Percentiles rank a stretch among this genome's conserved stretches.
phyloP scores from a whole-genome alignment of 176 grass and related monocot species.

The Otatea glauca region DNA sequence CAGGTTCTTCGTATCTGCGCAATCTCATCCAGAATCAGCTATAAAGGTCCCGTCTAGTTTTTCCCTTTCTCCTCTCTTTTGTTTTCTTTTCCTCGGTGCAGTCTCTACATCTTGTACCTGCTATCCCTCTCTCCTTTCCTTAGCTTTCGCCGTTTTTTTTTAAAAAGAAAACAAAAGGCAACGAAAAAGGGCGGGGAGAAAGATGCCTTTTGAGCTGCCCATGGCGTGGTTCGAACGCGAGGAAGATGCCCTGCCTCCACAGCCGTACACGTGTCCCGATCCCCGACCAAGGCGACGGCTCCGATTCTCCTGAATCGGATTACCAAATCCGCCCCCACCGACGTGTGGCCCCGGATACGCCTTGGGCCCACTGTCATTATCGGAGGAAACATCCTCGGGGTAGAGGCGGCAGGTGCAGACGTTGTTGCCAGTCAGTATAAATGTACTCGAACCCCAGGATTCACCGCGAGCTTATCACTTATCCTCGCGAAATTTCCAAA shows the following conservation, averaged over 20 bases:
- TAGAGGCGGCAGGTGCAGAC: not conserved
- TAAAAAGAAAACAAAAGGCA: too few relatives aligned
- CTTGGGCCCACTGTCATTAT: not conserved
- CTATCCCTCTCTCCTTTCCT: too few relatives aligned
- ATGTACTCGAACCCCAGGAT: constrained; percentile 41
- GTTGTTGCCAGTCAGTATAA: constrained; percentile 27
- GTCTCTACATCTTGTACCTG: too few relatives aligned
- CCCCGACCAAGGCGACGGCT: not conserved
- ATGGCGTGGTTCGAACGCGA: constrained; percentile 61
- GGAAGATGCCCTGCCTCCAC: constrained; percentile 28
- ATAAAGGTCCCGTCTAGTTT: too few relatives aligned
- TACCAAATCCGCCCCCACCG: not conserved
- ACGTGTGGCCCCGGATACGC: rapidly evolving
- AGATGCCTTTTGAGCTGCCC: constrained; percentile 47
- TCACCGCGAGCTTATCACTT: constrained; percentile 56
- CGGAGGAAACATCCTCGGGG: rapidly evolving
- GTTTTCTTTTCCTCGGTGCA: too few relatives aligned
- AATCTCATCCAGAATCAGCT: too few relatives aligned
- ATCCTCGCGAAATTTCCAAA: constrained; percentile 33
- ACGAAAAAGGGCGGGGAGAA: not conserved
- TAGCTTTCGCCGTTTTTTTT: too few relatives aligned
- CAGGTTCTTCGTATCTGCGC: too few relatives aligned
- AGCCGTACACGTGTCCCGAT: constrained; percentile 44
- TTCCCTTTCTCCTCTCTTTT: too few relatives aligned
- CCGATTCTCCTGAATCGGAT: not conserved